Evolutionary conservation across 2,329 filamentous ascomycete genomes (phyloP), one percentile per base, ranked within the genome.

Genomic region (Aspergillus texensis): DNA sequence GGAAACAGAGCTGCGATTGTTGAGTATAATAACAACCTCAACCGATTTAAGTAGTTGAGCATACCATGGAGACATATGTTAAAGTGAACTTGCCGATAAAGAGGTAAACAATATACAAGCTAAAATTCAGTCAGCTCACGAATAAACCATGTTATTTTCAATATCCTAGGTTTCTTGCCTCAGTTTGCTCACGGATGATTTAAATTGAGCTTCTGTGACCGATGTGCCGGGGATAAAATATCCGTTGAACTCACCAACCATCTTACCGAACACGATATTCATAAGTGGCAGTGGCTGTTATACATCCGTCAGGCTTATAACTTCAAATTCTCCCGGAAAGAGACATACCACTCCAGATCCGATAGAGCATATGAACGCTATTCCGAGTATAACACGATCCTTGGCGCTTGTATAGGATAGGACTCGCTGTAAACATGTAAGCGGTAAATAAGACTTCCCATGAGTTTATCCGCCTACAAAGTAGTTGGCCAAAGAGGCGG

Each of bases 81-180:
- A 87, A 73, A 4, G 78, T 67, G 45, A 88, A 84, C 60, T 85
- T 85, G 16, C 75, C 85, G 24, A 86, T 75, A 64, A 88, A 88
- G 1, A 89, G 77, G 68, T 87, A 88, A 16, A 88, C 76, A 64
- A 88, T 86, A 65, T 82, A 85, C n/a, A 86, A 71, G 8, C 85
- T 86, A 43, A 0, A 14, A 3, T 11, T 1, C 6, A 26, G 26
- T 57, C 43, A 30, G 26, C 34, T 16, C 9, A 28, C 26, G 16
- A 41, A 45, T n/a, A 6, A 16, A n/a, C 14, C 6, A 16, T 32
- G 2, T 11, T 9, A 1, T 30, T 26, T 28, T 3, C 10, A 6
- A 1, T 28, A 4, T 28, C 6, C 24, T 26, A 3, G 36, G 14
- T 14, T 8, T 21, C 59, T 54, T 57, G 53, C 67, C 66, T 68